Evolutionary conservation across 495 filamentous ascomycete species (phyloP).

Genomic region (Durotheca rogersii): DNA sequence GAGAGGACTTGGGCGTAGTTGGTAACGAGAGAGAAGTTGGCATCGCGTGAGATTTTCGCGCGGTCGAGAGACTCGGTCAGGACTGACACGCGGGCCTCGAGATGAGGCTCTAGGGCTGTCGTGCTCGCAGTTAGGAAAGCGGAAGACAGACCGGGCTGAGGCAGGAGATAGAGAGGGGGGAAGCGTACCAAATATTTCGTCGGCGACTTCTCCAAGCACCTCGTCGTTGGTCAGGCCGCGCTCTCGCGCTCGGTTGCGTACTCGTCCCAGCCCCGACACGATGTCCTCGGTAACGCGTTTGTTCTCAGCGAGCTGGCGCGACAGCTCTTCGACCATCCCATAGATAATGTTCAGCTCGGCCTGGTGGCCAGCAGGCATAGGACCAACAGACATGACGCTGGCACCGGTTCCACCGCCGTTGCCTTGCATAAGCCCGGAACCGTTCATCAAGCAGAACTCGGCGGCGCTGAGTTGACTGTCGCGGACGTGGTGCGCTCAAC

Average conservation of each 20-base stretch:
- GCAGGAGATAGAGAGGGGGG: neutral
- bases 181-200: conserved; percentile 51
- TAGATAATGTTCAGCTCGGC: conserved; percentile 86
- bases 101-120: conserved; percentile 50
- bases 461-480: conserved; percentile 27
- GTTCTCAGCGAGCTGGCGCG: conserved; percentile 73
- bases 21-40: conserved; percentile 52
- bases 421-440: conserved; percentile 48
- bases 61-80: conserved; percentile 55
- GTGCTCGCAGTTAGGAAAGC: neutral
- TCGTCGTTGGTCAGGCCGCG: conserved; percentile 53
- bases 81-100: conserved; percentile 53
- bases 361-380: conserved; percentile 79
- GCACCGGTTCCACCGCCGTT: conserved; percentile 52
- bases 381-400: conserved; percentile 45
- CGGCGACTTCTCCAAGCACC: conserved; percentile 46
- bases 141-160: neutral
- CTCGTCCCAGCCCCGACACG: conserved; percentile 60
- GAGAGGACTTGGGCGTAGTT: conserved; percentile 50
- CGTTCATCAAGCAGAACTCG: conserved; percentile 53
- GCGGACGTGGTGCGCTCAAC: too few species aligned
- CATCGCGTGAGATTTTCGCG: conserved; percentile 50
- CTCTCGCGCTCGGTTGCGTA: conserved; percentile 49
- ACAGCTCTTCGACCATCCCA: conserved; percentile 78
- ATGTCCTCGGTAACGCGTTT: conserved; percentile 73